These are phyloP conservation scores for Saitozyma sp. DNA, from an alignment of 768 basidiomycete genomes.

Conservation along the genomic window DNA sequence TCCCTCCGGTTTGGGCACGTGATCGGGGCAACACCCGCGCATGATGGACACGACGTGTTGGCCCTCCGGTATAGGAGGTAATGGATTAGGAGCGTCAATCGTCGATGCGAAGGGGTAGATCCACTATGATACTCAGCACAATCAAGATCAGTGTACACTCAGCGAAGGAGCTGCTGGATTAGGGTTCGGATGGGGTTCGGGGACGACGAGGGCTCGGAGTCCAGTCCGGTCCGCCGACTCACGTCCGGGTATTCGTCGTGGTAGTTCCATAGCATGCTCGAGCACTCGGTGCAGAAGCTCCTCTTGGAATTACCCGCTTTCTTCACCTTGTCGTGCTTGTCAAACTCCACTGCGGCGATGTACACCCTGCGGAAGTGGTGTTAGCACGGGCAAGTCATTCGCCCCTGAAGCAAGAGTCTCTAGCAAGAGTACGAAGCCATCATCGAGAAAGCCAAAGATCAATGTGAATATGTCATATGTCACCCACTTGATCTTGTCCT, in stretches of 20 bases:
- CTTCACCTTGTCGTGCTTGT: slow-evolving; percentile 39
- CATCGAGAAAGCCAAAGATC: slow-evolving; percentile 1
- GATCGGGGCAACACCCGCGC: slow-evolving; percentile 36
- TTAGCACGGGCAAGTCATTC: neutral
- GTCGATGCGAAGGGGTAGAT: slow-evolving; percentile 51
- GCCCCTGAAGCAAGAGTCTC: neutral
- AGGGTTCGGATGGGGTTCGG: neutral
- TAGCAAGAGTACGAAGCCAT: too few species aligned
- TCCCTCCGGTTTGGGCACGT: slow-evolving; percentile 43
- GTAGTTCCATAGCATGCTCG: slow-evolving; percentile 50
- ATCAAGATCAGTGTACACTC: too few species aligned
- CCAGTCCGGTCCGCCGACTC: slow-evolving; percentile 5
- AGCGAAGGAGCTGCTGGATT: too few species aligned
- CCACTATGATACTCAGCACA: slow-evolving; percentile 31
- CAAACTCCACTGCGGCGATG: slow-evolving; percentile 33
- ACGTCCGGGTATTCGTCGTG: slow-evolving; percentile 48
- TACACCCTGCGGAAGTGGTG: slow-evolving; percentile 35
- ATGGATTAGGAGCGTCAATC: slow-evolving; percentile 47
- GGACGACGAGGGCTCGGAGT: neutral
- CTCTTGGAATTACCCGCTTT: slow-evolving; percentile 36
- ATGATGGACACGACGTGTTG: slow-evolving; percentile 36
- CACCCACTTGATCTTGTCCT: slow-evolving; percentile 50
- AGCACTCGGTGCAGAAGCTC: slow-evolving; percentile 46
- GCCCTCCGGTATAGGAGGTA: slow-evolving; percentile 40
- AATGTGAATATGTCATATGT: too few species aligned